These are phyloP conservation scores for Salix exigua DNA, from an alignment of 345 rosid species.

Conservation along the genomic window DNA sequence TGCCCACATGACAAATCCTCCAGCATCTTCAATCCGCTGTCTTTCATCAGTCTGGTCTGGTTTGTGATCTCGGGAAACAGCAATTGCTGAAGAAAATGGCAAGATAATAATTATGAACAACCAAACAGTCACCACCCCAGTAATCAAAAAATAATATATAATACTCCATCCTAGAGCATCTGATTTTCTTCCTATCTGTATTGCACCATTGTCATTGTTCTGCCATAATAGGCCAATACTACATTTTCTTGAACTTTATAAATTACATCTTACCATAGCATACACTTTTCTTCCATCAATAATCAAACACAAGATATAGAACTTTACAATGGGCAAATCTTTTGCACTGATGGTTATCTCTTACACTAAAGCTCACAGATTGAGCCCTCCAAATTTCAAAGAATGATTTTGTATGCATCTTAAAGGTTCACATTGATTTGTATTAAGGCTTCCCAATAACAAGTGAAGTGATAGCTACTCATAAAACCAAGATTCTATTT, in stretches of 20 bases:
- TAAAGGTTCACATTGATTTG: background rate
- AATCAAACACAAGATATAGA: background rate
- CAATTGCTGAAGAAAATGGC: conserved; percentile 57
- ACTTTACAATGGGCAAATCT: background rate
- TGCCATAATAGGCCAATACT: background rate
- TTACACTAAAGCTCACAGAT: background rate
- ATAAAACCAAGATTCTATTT: background rate
- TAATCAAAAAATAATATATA: background rate
- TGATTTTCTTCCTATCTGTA: background rate
- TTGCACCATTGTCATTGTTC: background rate
- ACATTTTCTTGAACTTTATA: background rate
- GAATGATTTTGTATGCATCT: background rate
- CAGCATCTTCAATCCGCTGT: conserved; percentile 95
- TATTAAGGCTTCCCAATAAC: background rate
- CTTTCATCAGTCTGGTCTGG: conserved; percentile 98
- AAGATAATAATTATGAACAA: background rate
- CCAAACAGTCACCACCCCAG: background rate
- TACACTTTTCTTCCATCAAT: background rate
- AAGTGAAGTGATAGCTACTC: background rate
- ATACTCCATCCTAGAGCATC: background rate
- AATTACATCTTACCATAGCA: background rate
- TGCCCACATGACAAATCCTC: conserved; percentile 99
- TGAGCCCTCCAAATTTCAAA: background rate
- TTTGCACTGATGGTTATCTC: background rate
- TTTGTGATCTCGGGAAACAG: conserved; percentile 97